These are phyloP conservation scores for Wickerhamiella spandovensis DNA, from an alignment of 805 yeast genomes.

Conservation along the genomic window DNA sequence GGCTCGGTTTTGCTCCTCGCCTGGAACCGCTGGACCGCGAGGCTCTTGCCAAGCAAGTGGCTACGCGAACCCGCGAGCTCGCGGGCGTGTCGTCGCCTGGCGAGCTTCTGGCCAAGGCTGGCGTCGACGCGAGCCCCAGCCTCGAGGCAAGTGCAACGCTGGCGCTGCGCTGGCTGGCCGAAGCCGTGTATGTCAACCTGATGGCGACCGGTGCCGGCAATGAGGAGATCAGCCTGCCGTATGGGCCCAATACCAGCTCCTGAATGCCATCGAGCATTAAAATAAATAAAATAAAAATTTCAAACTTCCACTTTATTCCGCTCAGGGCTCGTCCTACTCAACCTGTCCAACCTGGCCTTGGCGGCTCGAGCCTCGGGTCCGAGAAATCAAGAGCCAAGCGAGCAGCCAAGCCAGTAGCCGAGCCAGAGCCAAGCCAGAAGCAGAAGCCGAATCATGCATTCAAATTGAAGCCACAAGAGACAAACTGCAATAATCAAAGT, in stretches of 20 bases:
- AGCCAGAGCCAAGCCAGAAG: too few relatives aligned
- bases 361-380: too few relatives aligned
- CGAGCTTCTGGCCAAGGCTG: neutral
- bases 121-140: neutral
- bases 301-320: too few relatives aligned
- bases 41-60: neutral
- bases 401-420: too few relatives aligned
- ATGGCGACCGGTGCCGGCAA: conserved; percentile 5
- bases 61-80: neutral
- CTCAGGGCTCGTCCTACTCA: too few relatives aligned
- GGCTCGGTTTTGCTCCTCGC: neutral
- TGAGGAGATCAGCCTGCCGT: neutral
- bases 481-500: too few relatives aligned
- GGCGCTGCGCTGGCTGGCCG: conserved; percentile 15
- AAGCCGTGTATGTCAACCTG: conserved; percentile 10
- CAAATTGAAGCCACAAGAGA: too few relatives aligned
- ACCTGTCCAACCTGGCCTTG: too few relatives aligned
- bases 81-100: neutral
- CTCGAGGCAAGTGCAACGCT: conserved; percentile 5
- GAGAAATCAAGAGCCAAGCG: too few relatives aligned
- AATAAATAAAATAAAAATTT: too few relatives aligned
- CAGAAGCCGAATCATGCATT: too few relatives aligned
- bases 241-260: neutral
- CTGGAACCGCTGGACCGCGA: neutral
- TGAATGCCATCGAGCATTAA: neutral